These are phyloP conservation scores for Crithidia brevicula DNA, from an alignment of 208 protist species.

Conservation along the genomic window DNA sequence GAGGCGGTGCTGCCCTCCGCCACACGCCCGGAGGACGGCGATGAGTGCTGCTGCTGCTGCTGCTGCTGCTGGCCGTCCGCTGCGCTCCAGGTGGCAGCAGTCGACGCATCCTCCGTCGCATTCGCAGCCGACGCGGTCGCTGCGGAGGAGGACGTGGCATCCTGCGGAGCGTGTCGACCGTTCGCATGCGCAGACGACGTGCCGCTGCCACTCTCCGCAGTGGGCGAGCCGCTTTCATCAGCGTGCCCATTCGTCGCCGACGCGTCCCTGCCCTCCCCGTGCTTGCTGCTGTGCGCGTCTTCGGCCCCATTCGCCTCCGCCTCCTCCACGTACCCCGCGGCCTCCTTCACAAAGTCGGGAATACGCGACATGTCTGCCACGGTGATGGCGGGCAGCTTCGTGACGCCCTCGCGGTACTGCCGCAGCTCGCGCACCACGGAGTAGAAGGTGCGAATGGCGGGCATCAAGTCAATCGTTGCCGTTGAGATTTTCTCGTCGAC, in stretches of 20 bases:
- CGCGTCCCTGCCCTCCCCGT: neutral
- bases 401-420: slow-evolving; percentile 78
- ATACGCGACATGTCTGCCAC: slow-evolving; percentile 72
- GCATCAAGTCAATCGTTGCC: slow-evolving; percentile 65
- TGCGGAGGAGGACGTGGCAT: too few relatives aligned
- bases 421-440: slow-evolving; percentile 64
- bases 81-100: too few relatives aligned
- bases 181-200: too few relatives aligned
- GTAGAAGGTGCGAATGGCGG: slow-evolving; percentile 76
- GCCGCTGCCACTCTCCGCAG: too few relatives aligned
- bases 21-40: neutral
- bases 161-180: too few relatives aligned
- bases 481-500: slow-evolving; percentile 61
- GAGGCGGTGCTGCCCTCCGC: neutral
- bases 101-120: too few relatives aligned
- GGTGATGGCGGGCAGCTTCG: slow-evolving; percentile 67
- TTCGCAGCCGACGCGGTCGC: too few relatives aligned
- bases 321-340: slow-evolving; percentile 57
- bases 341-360: slow-evolving; percentile 74
- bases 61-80: too few relatives aligned
- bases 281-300: neutral
- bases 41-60: neutral
- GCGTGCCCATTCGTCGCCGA: too few relatives aligned
- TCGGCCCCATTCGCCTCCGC: slow-evolving; percentile 11
- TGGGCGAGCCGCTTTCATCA: too few relatives aligned